Base-by-base conservation (phyloP, 2,329 filamentous ascomycete species). In the Nemania diffusa region DNA sequence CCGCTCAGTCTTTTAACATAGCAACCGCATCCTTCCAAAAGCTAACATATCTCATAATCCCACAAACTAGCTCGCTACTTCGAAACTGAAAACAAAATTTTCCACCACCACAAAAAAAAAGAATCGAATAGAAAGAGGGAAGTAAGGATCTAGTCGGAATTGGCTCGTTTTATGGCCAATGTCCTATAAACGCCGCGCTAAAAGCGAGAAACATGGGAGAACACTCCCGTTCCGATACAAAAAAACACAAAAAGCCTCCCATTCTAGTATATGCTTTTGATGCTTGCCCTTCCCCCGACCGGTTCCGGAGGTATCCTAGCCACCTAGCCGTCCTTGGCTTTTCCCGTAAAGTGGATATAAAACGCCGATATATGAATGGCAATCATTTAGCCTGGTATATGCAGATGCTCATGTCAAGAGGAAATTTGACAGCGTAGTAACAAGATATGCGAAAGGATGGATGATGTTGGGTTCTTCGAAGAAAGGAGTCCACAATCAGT, bases 191-290 rank as follows among this genome's bases (percentile, higher is more conserved):
- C 65, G 65, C 65, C 65, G 24, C 65, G 65, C 65, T 65, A 22
- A 22, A 48, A 29, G 20, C 3, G 34, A 20, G 22, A 27, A 32
- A 46, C 5, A 37, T 3, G 5, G 20, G 13, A 15, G 37, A 37
- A 53, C 17, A 17, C 29, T 57, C 15, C 22, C 37, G 11, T 20
- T 40, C 11, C 32, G 29, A 59, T 57, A n/a, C n/a, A n/a, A n/a
- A n/a, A 46, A 55, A 48, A 27, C 22, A 29, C 8, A 53, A n/a
- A 34, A 20, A 34, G 8, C 17, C 57, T 15, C 61, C 55, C 9
- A 11, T 26, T 69, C 58, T 69, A 67, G 44, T 67, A 67, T 60
- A 67, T 64, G 50, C 63, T 63, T 63, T 63, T 59, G n/a, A 57
- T 64, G 64, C 55, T 50, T 58, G 37, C 53, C 34, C 26, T 5